These are phyloP conservation scores for Cornus kousa DNA, from an alignment of 148 eudicot species.

Conservation along the genomic window DNA sequence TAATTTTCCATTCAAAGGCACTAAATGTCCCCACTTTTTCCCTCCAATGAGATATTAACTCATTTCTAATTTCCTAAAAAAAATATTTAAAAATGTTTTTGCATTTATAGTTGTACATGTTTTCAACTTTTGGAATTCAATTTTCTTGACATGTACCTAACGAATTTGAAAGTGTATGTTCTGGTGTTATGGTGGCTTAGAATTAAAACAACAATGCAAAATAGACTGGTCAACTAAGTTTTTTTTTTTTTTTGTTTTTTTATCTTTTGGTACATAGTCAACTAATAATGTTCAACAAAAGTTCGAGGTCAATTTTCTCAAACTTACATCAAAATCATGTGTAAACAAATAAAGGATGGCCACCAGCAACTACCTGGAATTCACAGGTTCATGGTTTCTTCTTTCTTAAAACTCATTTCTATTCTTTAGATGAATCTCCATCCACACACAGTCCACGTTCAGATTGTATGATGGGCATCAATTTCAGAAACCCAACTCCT, in stretches of 20 bases:
- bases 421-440: not conserved
- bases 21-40: too few relatives aligned
- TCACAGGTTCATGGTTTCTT: not conserved
- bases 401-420: not conserved
- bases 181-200: not conserved
- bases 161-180: not conserved
- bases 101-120: too few relatives aligned
- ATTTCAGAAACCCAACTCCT: not conserved
- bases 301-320: not conserved
- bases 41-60: too few relatives aligned
- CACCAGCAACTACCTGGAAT: not conserved
- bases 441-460: not conserved
- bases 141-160: not conserved
- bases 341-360: not conserved
- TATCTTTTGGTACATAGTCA: too few relatives aligned
- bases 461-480: conserved; percentile 8
- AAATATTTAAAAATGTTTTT: too few relatives aligned
- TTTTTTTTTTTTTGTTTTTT: too few relatives aligned
- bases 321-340: not conserved
- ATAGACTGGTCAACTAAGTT: not conserved
- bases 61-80: too few relatives aligned
- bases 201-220: not conserved
- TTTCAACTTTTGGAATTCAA: not conserved
- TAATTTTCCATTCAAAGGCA: not conserved
- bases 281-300: not conserved